Percentiles rank a stretch among this genome's conserved stretches.
These are phyloP conservation scores for Athelia sp. DNA, from an alignment of 1,284 basidiomycete species.

Conservation along the genomic window DNA sequence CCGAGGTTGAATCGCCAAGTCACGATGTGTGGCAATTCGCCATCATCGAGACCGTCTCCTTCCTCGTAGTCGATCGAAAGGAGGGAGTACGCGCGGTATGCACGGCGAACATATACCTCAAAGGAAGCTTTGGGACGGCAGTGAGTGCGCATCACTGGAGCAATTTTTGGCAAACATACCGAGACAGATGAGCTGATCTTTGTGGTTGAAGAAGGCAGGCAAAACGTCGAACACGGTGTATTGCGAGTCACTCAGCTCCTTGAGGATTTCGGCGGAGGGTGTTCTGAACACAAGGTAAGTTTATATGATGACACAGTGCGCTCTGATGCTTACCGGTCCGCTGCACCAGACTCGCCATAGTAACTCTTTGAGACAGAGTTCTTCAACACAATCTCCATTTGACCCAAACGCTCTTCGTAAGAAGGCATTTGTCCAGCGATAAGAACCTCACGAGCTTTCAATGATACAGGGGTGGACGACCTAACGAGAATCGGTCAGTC, in stretches of 20 bases:
- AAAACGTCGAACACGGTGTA: constrained; percentile 98
- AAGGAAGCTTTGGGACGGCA: constrained; percentile 67
- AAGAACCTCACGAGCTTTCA: constrained; percentile 97
- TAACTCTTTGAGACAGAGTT: constrained; percentile 81
- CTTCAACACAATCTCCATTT: constrained; percentile 94
- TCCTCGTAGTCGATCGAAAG: constrained; percentile 93
- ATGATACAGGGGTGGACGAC: constrained; percentile 82
- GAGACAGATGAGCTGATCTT: constrained; percentile 80
- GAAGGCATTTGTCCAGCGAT: constrained; percentile 96
- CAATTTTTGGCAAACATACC: constrained; percentile 46
- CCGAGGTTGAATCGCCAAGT: constrained; percentile 95
- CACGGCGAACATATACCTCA: constrained; percentile 94
- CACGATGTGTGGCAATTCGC: constrained; percentile 73
- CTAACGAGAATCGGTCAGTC: constrained; percentile 28
- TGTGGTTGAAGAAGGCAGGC: constrained; percentile 90
- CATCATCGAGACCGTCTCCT: constrained; percentile 75
- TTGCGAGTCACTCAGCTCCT: constrained; percentile 93
- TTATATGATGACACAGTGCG: not conserved
- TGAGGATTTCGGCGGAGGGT: constrained; percentile 83
- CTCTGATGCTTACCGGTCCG: constrained; percentile 51
- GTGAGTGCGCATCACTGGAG: constrained; percentile 7
- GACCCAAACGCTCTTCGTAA: constrained; percentile 87
- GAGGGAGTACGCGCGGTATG: constrained; percentile 93
- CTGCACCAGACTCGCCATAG: constrained; percentile 82
- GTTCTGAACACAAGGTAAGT: constrained; percentile 34